A percentile compares a stretch with the other conserved stretches of the same genome.
Evolutionary conservation across 768 basidiomycete species (phyloP).

Genomic region (Amanita pseudoporphyria): DNA sequence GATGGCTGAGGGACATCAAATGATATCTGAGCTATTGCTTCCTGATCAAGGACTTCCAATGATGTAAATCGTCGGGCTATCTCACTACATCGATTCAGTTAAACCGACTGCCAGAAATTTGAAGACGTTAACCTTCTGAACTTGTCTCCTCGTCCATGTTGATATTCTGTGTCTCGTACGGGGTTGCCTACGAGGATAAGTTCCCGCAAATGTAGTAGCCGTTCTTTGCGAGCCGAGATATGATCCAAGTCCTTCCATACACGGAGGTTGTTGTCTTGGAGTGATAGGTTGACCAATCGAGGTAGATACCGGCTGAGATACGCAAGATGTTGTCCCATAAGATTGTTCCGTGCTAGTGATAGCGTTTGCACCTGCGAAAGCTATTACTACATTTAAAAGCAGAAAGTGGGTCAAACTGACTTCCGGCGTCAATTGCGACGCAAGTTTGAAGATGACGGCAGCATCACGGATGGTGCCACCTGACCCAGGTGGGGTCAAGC

Average conservation of each 20-base stretch:
- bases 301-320: slow-evolving; percentile 70
- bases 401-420: slow-evolving; percentile 24
- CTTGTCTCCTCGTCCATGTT: slow-evolving; percentile 44
- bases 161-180: slow-evolving; percentile 49
- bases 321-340: slow-evolving; percentile 46
- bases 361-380: slow-evolving; percentile 60
- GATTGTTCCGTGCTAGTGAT: slow-evolving; percentile 72
- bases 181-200: slow-evolving; percentile 72
- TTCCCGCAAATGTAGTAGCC: slow-evolving; percentile 57
- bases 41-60: slow-evolving; percentile 76
- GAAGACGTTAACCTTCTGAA: slow-evolving; percentile 53
- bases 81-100: slow-evolving; percentile 39
- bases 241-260: slow-evolving; percentile 62
- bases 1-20: slow-evolving; percentile 65
- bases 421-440: slow-evolving; percentile 65
- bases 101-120: background rate
- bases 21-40: slow-evolving; percentile 67
- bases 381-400: slow-evolving; percentile 8
- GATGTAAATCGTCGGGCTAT: slow-evolving; percentile 73
- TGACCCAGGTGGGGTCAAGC: slow-evolving; percentile 61
- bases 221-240: slow-evolving; percentile 49
- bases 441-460: slow-evolving; percentile 84
- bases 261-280: slow-evolving; percentile 68
- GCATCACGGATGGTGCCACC: slow-evolving; percentile 58
- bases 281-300: slow-evolving; percentile 66